Percentiles rank a stretch among this genome's conserved stretches.
These are phyloP conservation scores for Mesotaenium endlicherianum DNA, from an alignment of 139 green algal genomes.

Conservation along the genomic window DNA sequence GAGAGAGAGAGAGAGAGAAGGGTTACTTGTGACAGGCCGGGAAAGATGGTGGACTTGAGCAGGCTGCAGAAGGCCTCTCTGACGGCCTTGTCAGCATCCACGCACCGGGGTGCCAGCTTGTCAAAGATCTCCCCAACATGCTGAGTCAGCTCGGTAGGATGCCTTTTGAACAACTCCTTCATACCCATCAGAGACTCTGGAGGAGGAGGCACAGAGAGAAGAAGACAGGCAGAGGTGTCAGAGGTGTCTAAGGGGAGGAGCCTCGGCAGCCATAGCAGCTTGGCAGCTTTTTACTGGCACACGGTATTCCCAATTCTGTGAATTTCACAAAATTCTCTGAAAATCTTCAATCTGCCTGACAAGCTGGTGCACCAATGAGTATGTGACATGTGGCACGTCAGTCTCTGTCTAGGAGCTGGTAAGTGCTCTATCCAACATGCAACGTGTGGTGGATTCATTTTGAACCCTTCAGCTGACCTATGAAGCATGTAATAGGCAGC, in stretches of 20 bases:
- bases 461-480: too few species aligned
- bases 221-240: not conserved
- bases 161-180: not conserved
- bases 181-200: slow-evolving; percentile 18
- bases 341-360: too few species aligned
- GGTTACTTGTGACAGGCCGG: slow-evolving; percentile 6
- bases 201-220: not conserved
- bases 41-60: not conserved
- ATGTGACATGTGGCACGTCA: too few species aligned
- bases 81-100: not conserved
- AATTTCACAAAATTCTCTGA: too few species aligned
- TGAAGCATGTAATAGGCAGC: too few species aligned
- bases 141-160: not conserved
- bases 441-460: too few species aligned
- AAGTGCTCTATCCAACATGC: too few species aligned
- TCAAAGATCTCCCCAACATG: not conserved
- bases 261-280: too few species aligned
- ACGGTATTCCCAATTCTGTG: too few species aligned
- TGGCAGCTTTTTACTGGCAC: too few species aligned
- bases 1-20: not conserved
- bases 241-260: not conserved
- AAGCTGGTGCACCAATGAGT: too few species aligned
- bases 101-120: not conserved
- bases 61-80: not conserved
- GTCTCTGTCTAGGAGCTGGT: too few species aligned